Evolutionary conservation across 2,329 filamentous ascomycete genomes (phyloP), one percentile per base, ranked within the genome.

Genomic region (Clarireedia monteithiana): DNA sequence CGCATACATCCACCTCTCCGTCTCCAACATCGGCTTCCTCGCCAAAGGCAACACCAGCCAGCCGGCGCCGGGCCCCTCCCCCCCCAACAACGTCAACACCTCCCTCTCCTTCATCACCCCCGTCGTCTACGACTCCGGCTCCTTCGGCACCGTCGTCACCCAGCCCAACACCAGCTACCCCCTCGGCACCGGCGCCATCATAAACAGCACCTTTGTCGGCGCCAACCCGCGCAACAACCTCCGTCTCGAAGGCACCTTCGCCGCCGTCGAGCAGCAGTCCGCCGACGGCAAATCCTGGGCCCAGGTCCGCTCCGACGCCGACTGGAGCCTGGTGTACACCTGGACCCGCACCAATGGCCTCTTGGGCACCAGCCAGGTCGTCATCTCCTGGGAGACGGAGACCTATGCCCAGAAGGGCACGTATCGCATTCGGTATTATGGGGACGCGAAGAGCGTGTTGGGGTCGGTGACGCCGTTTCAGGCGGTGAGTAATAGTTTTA

Each of bases 211-310:
- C 0, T 96, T 96, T 69, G 81, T 92, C 2, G 92, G 85, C 15
- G 91, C 91, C 0, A 96, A 96, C 66, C 92, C 92, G 14, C 81
- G 92, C 27, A 96, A 96, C 69, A 88, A 96, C 61, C 80, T 96
- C 30, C 81, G 84, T 2, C 81, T 89, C 2, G 91, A 89, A 65
- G 78, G 77, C 2, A 95, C 90, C 0, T 96, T 84, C 70, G 85
- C 85, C 0, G 82, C 87, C 0, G 80, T 96, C 0, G 91, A 96
- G 73, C 76, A 75, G 66, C 75, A 81, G 48, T 68, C 77, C 38
- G 60, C 64, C 40, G 66, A 68, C 54, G 72, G 63, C 30, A 73
- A 67, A 15, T 65, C 51, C 0, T 96, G 92, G 92, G 72, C 70
- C 6, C 76, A 74, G 42, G 80, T 94, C 2, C 77, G 83, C 15